Conservation (phyloP, 805 yeast genomes). For the Candida adriatica region DNA sequence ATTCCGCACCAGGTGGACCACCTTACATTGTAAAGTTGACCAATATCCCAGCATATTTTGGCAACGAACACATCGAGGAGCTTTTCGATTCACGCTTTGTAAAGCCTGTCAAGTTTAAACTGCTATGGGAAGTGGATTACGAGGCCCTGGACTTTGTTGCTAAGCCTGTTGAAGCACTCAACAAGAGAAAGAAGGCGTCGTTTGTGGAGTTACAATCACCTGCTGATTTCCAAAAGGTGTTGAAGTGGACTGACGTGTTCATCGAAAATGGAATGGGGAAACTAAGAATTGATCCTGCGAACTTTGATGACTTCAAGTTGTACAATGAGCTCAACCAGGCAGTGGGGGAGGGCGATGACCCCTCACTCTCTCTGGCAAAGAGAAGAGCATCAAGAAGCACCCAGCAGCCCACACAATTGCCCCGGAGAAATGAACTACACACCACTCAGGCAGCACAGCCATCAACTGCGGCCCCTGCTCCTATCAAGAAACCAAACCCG, state of each 20-base stretch:
- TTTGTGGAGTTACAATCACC: slow-evolving; percentile 50
- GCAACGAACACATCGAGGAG: slow-evolving; percentile 46
- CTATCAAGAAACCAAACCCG: slow-evolving; percentile 47
- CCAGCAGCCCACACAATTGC: slow-evolving; percentile 3
- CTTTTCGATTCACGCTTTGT: slow-evolving; percentile 59
- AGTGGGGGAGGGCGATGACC: slow-evolving; percentile 18
- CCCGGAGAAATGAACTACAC: background rate
- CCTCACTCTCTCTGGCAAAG: slow-evolving; percentile 11
- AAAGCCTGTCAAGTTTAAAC: slow-evolving; percentile 48
- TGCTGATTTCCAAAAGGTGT: slow-evolving; percentile 48
- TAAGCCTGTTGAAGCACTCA: slow-evolving; percentile 16
- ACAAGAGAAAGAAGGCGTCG: slow-evolving; percentile 45
- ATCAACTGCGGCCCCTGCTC: slow-evolving; percentile 14
- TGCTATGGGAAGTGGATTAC: slow-evolving; percentile 48
- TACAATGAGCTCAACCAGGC: slow-evolving; percentile 20
- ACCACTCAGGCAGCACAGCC: slow-evolving; percentile 4
- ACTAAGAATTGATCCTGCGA: slow-evolving; percentile 21
- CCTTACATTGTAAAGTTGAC: slow-evolving; percentile 62
- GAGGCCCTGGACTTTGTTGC: slow-evolving; percentile 25
- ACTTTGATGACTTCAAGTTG: slow-evolving; percentile 20
- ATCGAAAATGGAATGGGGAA: slow-evolving; percentile 33
- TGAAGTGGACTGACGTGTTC: slow-evolving; percentile 57
- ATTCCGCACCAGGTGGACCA: slow-evolving; percentile 26
- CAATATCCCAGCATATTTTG: slow-evolving; percentile 50
- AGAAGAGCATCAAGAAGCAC: slow-evolving; percentile 3